Evolutionary conservation across 2,329 filamentous ascomycete genomes (phyloP).

Genomic region (Ascochyta fabae): DNA sequence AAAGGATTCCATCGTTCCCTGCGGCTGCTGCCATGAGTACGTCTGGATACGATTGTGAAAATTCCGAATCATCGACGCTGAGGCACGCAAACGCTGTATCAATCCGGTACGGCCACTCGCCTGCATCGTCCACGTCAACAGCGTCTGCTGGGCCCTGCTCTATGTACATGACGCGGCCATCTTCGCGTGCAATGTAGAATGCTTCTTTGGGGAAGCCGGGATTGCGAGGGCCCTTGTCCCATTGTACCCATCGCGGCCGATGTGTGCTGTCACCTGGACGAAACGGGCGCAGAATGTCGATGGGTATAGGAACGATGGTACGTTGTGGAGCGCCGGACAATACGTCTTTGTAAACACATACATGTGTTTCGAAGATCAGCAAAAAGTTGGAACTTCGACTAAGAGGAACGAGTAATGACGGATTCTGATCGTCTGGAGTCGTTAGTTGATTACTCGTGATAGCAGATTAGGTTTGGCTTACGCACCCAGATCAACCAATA

Average conservation of each 20-base stretch:
- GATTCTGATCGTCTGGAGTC: conserved; percentile 42
- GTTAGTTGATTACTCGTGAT: conserved; percentile 12
- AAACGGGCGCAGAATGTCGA: conserved; percentile 55
- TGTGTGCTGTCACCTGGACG: conserved; percentile 40
- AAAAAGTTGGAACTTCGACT: conserved; percentile 50
- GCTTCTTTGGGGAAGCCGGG: conserved; percentile 69
- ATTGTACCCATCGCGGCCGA: conserved; percentile 77
- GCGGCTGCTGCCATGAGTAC: conserved; percentile 81
- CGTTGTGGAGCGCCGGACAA: conserved; percentile 48
- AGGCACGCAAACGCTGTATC: conserved; percentile 80
- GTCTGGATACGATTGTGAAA: conserved; percentile 67
- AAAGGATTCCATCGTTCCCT: conserved; percentile 77
- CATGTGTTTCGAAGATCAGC: conserved; percentile 46
- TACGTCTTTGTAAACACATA: conserved; percentile 49
- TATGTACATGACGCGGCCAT: conserved; percentile 78
- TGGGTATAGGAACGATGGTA: conserved; percentile 20
- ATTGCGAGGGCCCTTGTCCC: conserved; percentile 77
- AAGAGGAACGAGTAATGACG: conserved; percentile 52
- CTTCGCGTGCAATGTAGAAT: conserved; percentile 86
- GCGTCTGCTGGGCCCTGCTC: conserved; percentile 62
- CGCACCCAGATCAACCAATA: conserved; percentile 38
- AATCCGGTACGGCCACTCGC: conserved; percentile 73
- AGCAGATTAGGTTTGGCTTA: neutral
- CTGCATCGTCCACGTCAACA: conserved; percentile 51
- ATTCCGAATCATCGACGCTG: conserved; percentile 57